These are phyloP conservation scores for Glutinoglossum americanum DNA, from an alignment of 495 filamentous ascomycete genomes.

Conservation along the genomic window DNA sequence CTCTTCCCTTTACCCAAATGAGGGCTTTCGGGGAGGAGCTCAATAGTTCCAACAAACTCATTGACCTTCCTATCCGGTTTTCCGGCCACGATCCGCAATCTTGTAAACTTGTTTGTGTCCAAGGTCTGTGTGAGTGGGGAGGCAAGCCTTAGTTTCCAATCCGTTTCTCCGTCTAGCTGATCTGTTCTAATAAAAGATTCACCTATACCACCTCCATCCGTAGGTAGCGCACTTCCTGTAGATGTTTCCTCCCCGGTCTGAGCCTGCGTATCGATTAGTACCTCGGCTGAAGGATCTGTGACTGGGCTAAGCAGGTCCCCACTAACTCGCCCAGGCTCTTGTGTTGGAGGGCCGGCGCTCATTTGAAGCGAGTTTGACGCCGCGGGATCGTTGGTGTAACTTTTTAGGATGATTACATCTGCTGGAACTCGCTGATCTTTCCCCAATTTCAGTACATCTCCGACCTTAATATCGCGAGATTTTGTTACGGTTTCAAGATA, in stretches of 20 bases:
- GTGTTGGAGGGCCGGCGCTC: neutral
- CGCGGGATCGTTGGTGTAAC: conserved; percentile 39
- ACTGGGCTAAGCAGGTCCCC: neutral
- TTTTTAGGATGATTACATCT: conserved; percentile 84
- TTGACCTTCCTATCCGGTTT: conserved; percentile 84
- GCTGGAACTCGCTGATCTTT: conserved; percentile 87
- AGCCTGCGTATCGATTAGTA: neutral
- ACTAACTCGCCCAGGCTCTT: neutral
- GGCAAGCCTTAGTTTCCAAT: conserved; percentile 90
- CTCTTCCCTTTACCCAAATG: conserved; percentile 12
- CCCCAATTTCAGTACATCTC: conserved; percentile 75
- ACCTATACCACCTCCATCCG: conserved; percentile 23
- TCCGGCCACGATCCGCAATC: conserved; percentile 59
- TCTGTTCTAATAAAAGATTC: conserved; percentile 97
- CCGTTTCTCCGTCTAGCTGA: conserved; percentile 94
- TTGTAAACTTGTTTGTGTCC: conserved; percentile 40
- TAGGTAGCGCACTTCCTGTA: neutral
- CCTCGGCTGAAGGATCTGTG: neutral
- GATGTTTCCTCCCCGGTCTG: neutral
- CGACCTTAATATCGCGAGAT: conserved; percentile 79
- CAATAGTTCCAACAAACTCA: conserved; percentile 69
- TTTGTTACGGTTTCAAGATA: conserved; percentile 49
- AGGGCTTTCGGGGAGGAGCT: conserved; percentile 12
- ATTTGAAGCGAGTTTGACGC: neutral
- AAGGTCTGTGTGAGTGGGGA: conserved; percentile 64